These are phyloP conservation scores for Intubia oerlemansii DNA, from an alignment of 2,329 filamentous ascomycete genomes.

Conservation along the genomic window DNA sequence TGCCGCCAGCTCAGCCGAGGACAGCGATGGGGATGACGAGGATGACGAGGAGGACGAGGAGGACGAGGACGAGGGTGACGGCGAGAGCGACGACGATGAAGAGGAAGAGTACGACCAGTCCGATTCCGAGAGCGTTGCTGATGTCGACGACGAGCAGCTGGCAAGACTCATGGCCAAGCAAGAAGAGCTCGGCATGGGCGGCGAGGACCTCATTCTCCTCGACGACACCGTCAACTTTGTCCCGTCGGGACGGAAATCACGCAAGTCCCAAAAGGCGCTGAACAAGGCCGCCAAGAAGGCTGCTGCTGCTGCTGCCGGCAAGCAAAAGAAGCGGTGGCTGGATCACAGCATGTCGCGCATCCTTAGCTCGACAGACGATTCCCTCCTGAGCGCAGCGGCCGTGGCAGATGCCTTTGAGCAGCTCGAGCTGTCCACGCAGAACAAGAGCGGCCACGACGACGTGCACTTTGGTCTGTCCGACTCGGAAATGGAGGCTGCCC, in stretches of 20 bases:
- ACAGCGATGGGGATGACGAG: not conserved
- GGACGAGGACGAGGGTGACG: not conserved
- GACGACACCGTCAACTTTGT: no score
- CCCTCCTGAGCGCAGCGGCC: constrained; percentile 18
- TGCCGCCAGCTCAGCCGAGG: not conserved
- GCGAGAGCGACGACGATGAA: not conserved
- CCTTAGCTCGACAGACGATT: no score
- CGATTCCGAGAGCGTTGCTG: constrained; percentile 17
- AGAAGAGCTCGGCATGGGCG: constrained; percentile 38
- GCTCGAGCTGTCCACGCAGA: constrained; percentile 39
- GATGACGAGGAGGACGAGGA: constrained; percentile 3
- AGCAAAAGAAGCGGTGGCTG: no score
- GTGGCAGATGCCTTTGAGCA: constrained; percentile 35
- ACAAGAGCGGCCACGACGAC: constrained; percentile 26
- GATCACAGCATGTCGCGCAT: constrained; percentile 14
- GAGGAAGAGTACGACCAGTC: constrained; percentile 9
- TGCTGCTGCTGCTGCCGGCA: no score
- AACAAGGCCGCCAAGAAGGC: no score
- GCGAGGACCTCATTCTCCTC: constrained; percentile 35
- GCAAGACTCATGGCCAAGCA: constrained; percentile 39
- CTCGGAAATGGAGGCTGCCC: constrained; percentile 39
- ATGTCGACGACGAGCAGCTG: constrained; percentile 37
- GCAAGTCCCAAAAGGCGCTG: no score
- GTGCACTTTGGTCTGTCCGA: constrained; percentile 29
- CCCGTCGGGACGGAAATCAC: no score